Evolutionary conservation across 2,329 filamentous ascomycete genomes (phyloP), one percentile per base, ranked within the genome.

Genomic region (Colletotrichum navitas): DNA sequence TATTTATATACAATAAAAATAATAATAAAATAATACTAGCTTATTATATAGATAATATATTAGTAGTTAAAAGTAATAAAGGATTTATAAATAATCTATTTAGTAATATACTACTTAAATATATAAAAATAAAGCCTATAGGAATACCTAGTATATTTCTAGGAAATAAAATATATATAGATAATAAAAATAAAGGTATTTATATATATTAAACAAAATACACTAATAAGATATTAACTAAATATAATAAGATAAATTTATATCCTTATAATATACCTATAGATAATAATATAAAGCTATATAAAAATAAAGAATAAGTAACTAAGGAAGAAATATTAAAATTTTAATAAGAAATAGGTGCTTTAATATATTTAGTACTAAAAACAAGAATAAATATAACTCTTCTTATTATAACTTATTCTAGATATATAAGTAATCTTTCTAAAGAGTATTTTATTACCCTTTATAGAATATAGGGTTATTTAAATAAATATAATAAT

Each of bases 161-260:
- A 43, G 11, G 36, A 0, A 45, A 32, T 5, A 1, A 60, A 8
- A 29, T 60, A 45, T 3, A 2, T 60, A 60, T 60, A 26, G 5
- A 34, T 49, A 61, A 61, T 18, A 16, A 14, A 16, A 34, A 49
- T 32, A 34, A 34, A 11, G 8, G 12, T 61, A 61, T 34, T 49
- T 61, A 49, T 61, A 49, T 61, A 49, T 12, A 29, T 4, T 49
- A 61, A 8, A 49, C 26, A 1, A 21, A 24, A 1, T 61, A 61
- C 49, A 32, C 21, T 26, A 12, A 18, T 5, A 61, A 34, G 3
- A 34, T 45, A n/a, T 4, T 49, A 32, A 7, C 21, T 4, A 61
- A 49, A 36, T 61, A 32, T 61, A 61, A 61, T 61, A 61, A 61
- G 24, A 14, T 10, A 21, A 29, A 43, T 21, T 5, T 43, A 47